A percentile compares a stretch with the other conserved stretches of the same genome.
Evolutionary conservation across 257 asterid genomes (phyloP).

Genomic region (Solanum acaule): DNA sequence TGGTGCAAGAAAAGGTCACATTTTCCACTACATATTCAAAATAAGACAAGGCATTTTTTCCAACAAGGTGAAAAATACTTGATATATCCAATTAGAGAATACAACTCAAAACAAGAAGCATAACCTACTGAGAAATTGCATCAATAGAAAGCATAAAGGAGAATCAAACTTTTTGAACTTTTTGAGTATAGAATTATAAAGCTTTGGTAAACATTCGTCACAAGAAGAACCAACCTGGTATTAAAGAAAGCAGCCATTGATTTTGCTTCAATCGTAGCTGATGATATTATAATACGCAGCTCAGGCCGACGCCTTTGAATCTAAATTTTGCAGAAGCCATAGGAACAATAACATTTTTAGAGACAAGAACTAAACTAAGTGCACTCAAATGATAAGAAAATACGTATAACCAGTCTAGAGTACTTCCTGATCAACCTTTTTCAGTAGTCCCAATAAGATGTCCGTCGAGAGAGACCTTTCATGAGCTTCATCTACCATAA

Average conservation of each 20-base stretch:
- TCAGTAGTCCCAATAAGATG: constrained; percentile 86
- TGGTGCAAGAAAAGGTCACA: not conserved
- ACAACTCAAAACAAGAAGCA: not conserved
- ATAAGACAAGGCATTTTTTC: not conserved
- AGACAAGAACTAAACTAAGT: not conserved
- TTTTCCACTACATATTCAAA: not conserved
- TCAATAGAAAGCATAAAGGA: not conserved
- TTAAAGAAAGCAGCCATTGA: constrained; percentile 75
- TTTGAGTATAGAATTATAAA: not conserved
- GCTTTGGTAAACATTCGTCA: not conserved
- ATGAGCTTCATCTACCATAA: constrained; percentile 98
- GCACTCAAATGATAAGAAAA: not conserved
- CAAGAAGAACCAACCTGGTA: constrained; percentile 43
- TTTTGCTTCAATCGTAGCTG: constrained; percentile 97
- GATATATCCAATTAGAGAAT: not conserved
- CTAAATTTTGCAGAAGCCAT: constrained; percentile 18
- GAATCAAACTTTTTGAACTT: not conserved
- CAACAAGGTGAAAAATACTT: not conserved
- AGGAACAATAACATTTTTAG: not conserved
- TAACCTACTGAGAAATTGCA: not conserved
- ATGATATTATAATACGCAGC: constrained; percentile 79
- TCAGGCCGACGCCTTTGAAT: constrained; percentile 85
- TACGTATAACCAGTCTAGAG: not conserved
- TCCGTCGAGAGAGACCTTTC: constrained; percentile 94
- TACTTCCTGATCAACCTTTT: constrained; percentile 46